phyloP scores from a whole-genome alignment of 2,329 filamentous ascomycete species.

The Graphium sp. region DNA sequence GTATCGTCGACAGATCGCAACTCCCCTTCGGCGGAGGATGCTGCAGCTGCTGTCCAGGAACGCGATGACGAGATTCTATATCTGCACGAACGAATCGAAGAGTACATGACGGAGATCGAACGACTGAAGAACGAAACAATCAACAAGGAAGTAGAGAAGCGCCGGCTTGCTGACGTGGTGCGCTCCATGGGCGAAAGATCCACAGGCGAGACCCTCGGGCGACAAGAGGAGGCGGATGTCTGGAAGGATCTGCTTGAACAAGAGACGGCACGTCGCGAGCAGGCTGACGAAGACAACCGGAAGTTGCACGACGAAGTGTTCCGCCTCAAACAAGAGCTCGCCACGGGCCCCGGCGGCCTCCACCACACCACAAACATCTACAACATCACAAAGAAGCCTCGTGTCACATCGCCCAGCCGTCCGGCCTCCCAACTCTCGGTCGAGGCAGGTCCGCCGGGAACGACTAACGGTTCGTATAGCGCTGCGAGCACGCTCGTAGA shows the following conservation, averaged over 20 bases:
- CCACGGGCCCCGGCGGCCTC: constrained; percentile 17
- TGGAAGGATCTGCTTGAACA: constrained; percentile 92
- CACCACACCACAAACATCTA: constrained; percentile 51
- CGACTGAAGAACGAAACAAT: constrained; percentile 63
- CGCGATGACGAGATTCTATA: constrained; percentile 77
- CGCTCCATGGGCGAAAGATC: constrained; percentile 31
- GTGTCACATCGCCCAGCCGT: constrained; percentile 27
- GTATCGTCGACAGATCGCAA: constrained; percentile 38
- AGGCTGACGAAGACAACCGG: constrained; percentile 78
- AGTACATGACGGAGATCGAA: constrained; percentile 71
- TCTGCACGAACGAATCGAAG: constrained; percentile 70
- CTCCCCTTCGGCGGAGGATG: constrained; percentile 35
- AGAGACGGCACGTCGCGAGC: constrained; percentile 75
- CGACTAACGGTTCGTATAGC: constrained; percentile 27
- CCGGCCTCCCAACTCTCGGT: constrained; percentile 31
- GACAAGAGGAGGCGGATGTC: constrained; percentile 58
- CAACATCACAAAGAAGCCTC: constrained; percentile 41
- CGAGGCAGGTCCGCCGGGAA: constrained; percentile 27
- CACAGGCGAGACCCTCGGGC: constrained; percentile 29
- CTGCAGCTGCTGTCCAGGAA: constrained; percentile 45
- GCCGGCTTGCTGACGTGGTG: constrained; percentile 70
- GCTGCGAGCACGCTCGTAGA: constrained; percentile 54
- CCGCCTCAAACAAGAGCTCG: constrained; percentile 46
- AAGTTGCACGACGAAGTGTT: constrained; percentile 72
- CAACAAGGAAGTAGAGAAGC: constrained; percentile 68